Conservation (phyloP, 352 stramenopile genomes). For the Saprolegnia parasitica region DNA sequence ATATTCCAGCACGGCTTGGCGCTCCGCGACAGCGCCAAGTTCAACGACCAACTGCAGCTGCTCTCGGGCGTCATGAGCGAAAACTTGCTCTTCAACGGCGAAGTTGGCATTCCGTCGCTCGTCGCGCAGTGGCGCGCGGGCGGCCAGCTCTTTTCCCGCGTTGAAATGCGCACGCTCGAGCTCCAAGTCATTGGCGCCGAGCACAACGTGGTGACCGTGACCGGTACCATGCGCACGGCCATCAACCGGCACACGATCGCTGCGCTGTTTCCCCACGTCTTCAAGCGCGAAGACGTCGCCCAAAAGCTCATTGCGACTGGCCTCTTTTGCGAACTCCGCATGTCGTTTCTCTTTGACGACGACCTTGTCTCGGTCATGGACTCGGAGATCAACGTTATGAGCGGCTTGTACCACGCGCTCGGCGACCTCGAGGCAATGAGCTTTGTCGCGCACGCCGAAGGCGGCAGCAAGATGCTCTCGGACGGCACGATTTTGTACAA, state of each 20-base stretch:
- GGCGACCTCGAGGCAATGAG: constrained; percentile 4
- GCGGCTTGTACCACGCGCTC: constrained; percentile 5
- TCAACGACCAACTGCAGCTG: constrained; percentile 12
- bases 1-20: constrained; percentile 24
- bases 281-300: constrained; percentile 21
- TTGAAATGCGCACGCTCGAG: constrained; percentile 16
- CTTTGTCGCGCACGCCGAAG: constrained; percentile 2
- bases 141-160: neutral
- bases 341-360: constrained; percentile 28
- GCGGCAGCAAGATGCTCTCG: constrained; percentile 10
- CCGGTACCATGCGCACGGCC: neutral
- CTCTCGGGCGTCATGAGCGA: constrained; percentile 25
- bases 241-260: constrained; percentile 12
- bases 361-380: constrained; percentile 24
- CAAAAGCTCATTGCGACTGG: constrained; percentile 9
- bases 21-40: neutral
- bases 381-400: constrained; percentile 18
- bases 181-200: constrained; percentile 7
- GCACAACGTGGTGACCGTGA: constrained; percentile 12
- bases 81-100: constrained; percentile 25
- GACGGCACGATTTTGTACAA: constrained; percentile 13
- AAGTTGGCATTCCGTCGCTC: constrained; percentile 16
- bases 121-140: constrained; percentile 20
- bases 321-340: constrained; percentile 16
- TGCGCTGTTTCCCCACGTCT: constrained; percentile 17